These are phyloP conservation scores for Suillus occidentalis DNA, from an alignment of 768 basidiomycete species.

Conservation along the genomic window DNA sequence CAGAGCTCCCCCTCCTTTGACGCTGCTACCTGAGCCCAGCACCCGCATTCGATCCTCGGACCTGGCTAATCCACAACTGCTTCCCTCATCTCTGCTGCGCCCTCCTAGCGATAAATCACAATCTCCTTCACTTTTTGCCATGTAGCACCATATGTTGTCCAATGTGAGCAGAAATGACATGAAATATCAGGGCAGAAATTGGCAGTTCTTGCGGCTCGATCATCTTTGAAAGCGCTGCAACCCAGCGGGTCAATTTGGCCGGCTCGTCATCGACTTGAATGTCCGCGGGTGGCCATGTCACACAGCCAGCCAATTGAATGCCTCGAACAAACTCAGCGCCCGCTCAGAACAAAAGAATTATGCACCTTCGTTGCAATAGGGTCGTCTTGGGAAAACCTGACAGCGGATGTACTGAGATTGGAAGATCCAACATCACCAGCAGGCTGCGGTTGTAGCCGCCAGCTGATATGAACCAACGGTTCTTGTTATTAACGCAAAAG, in stretches of 20 bases:
- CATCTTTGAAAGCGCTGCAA: background rate
- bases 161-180: background rate
- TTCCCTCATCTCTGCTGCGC: no score
- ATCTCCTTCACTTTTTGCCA: no score
- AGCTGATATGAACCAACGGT: background rate
- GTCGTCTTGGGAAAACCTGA: background rate
- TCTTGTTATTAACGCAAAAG: background rate
- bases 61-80: no score
- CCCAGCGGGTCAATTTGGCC: background rate
- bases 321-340: background rate
- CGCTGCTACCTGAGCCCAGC: no score
- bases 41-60: no score
- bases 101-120: no score
- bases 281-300: background rate
- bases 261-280: background rate
- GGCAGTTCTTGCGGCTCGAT: background rate
- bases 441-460: no score
- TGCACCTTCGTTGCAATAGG: background rate
- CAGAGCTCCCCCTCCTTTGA: no score
- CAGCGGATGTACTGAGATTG: background rate
- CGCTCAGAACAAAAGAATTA: background rate
- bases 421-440: background rate
- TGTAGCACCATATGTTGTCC: no score
- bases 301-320: background rate
- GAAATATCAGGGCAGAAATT: background rate